A percentile compares a stretch with the other conserved stretches of the same genome.
These are phyloP conservation scores for Dichotomopilus funicola DNA, from an alignment of 2,329 filamentous ascomycete genomes.

Conservation along the genomic window DNA sequence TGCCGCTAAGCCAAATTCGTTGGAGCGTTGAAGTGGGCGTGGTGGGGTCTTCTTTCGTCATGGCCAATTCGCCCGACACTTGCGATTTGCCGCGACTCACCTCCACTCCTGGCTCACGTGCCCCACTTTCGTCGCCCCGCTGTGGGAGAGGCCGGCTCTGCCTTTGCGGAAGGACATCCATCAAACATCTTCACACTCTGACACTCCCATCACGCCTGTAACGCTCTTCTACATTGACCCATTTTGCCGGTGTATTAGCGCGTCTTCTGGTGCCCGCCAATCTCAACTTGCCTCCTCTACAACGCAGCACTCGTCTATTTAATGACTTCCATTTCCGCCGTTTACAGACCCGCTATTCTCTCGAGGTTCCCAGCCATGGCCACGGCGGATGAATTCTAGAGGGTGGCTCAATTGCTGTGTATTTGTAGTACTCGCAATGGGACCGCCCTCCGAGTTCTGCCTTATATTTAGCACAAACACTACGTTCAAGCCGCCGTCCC, in stretches of 20 bases:
- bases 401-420: conserved; percentile 43
- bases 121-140: conserved; percentile 18
- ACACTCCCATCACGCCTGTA: conserved; percentile 1
- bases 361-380: conserved; percentile 34
- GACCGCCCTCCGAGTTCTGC: conserved; percentile 47
- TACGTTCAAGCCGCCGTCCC: background rate
- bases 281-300: background rate
- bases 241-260: background rate
- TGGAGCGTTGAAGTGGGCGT: background rate
- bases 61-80: background rate
- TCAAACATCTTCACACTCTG: no score
- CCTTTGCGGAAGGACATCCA: no score
- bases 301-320: conserved; percentile 1
- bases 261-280: no score
- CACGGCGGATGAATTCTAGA: conserved; percentile 44
- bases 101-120: conserved; percentile 10
- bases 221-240: background rate
- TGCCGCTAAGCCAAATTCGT: no score
- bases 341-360: conserved; percentile 9
- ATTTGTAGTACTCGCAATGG: conserved; percentile 43
- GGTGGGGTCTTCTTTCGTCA: conserved; percentile 12
- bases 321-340: conserved; percentile 12
- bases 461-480: conserved; percentile 24
- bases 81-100: background rate
- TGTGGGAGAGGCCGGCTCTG: background rate